Base-by-base conservation (phyloP, 2,329 filamentous ascomycete species). In the Cryphonectria nitschkei region DNA sequence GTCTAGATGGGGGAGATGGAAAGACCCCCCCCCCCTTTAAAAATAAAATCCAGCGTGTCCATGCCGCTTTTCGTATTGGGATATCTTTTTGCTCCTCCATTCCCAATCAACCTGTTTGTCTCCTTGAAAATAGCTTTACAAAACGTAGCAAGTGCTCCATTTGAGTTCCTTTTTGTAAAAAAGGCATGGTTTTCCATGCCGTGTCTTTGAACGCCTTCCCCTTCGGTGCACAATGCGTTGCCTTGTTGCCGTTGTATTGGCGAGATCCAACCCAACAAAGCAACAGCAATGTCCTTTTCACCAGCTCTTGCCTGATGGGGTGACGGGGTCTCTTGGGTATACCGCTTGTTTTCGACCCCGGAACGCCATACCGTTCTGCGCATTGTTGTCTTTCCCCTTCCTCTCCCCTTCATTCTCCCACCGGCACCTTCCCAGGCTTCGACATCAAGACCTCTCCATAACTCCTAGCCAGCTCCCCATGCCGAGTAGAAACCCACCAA, bases 371-470 rank as follows among this genome's bases (percentile, higher is more conserved):
- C 11, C 2, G 22, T 50, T 8, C 46, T 50, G 22, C 22, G 8
- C 22, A 50, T 60, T 4, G 6, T 37, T 39, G 11, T 39, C 37
- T 11, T 39, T 39, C 9, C 37, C 11, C 34, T 5, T 0, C 22
- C 29, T n/a, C 39, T 32, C n/a, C 63, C 22, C n/a, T 32, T 65
- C 41, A 65, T 4, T 65, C 70, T 61, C 68, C 68, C 52, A 66
- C 68, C 9, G 63, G 63, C 11, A 68, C 68, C 41, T 72, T 70
- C 5, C 58, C 50, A 19, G 70, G 70, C 14, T 29, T 54, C 13
- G 68, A 32, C 22, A 62, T 70, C 60, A 72, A 32, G 16, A 72
- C 70, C 29, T 70, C 70, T 19, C 56, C 52, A 62, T 72, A 72
- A 19, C 68, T 68, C 29, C 64, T 50, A 8, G 66, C 58, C 37